Conservation (phyloP, 345 rosid species). For the Lumnitzera racemosa region DNA sequence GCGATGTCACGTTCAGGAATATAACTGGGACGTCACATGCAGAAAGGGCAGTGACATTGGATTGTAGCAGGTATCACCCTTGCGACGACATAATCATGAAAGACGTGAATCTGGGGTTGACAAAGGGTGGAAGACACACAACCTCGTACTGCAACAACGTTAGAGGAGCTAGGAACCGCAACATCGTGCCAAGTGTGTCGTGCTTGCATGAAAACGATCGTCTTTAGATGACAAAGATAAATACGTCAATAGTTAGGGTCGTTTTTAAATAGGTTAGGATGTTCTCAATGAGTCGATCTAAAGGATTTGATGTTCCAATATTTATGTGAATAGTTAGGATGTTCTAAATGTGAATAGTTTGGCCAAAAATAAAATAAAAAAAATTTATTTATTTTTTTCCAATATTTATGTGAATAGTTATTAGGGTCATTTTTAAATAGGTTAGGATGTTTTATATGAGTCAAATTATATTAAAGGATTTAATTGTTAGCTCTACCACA, state of each 20-base stretch:
- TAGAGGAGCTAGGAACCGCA: conserved; percentile 19
- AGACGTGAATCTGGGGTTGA: conserved; percentile 15
- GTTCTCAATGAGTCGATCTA: too few relatives aligned
- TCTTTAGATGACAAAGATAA: conserved; percentile 9
- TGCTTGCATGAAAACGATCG: conserved; percentile 19
- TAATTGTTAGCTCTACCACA: too few relatives aligned
- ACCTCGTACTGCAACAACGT: conserved; percentile 29
- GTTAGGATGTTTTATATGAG: too few relatives aligned
- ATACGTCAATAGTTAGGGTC: conserved; percentile 6
- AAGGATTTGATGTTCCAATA: too few relatives aligned
- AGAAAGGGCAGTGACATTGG: conserved; percentile 16
- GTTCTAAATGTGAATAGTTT: too few relatives aligned
- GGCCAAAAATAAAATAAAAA: too few relatives aligned
- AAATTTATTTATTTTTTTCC: too few relatives aligned
- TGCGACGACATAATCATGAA: conserved; percentile 29
- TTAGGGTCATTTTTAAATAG: conserved; percentile 1
- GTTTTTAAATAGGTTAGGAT: background rate
- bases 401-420: conserved; percentile 9
- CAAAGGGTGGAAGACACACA: conserved; percentile 2
- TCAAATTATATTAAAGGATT: too few relatives aligned
- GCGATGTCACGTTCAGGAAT: conserved; percentile 16
- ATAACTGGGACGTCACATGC: conserved; percentile 25
- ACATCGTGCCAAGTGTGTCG: conserved; percentile 20
- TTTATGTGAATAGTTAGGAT: too few relatives aligned
- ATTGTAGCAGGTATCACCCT: conserved; percentile 30